Percentiles rank a stretch among this genome's conserved stretches.
Conservation (phyloP, 176 grass and related monocot genomes). For the Rhynchospora tenuis region DNA sequence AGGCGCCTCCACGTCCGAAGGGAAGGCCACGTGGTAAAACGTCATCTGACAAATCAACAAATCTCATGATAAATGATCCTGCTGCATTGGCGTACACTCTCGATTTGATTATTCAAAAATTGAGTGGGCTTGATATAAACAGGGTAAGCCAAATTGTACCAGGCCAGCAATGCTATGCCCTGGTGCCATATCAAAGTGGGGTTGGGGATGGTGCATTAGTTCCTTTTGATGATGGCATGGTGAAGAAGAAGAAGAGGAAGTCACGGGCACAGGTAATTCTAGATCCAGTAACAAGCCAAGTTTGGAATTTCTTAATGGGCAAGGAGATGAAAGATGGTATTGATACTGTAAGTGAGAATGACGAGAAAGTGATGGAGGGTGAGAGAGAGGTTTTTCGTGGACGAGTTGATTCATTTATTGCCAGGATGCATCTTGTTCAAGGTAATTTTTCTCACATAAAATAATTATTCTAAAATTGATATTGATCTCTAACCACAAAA, state of each 20-base stretch:
- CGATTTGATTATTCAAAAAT: conserved; percentile 47
- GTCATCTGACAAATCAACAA: conserved; percentile 2
- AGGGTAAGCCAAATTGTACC: not conserved
- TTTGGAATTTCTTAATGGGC: conserved; percentile 85
- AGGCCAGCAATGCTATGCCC: conserved; percentile 23
- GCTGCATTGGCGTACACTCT: conserved; percentile 27
- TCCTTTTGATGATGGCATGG: conserved; percentile 34
- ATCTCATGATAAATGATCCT: conserved; percentile 17
- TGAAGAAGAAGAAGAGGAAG: conserved; percentile 42
- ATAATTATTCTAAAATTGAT: conserved; percentile 17
- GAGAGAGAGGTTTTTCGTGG: conserved; percentile 77
- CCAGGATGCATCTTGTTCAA: conserved; percentile 91
- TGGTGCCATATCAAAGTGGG: conserved; percentile 46
- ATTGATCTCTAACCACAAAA: not conserved
- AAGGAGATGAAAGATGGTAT: conserved; percentile 34
- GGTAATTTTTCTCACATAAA: conserved; percentile 42
- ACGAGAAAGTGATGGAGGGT: conserved; percentile 70
- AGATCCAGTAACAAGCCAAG: conserved; percentile 56
- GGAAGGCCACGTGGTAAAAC: not conserved
- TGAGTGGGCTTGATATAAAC: conserved; percentile 44
- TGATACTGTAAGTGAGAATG: conserved; percentile 48
- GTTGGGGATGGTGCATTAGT: conserved; percentile 41
- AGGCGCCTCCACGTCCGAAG: not conserved
- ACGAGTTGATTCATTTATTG: conserved; percentile 81
- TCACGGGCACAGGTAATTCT: conserved; percentile 61